Conservation (phyloP, 805 yeast species). For the Barnettozyma botsteinii region DNA sequence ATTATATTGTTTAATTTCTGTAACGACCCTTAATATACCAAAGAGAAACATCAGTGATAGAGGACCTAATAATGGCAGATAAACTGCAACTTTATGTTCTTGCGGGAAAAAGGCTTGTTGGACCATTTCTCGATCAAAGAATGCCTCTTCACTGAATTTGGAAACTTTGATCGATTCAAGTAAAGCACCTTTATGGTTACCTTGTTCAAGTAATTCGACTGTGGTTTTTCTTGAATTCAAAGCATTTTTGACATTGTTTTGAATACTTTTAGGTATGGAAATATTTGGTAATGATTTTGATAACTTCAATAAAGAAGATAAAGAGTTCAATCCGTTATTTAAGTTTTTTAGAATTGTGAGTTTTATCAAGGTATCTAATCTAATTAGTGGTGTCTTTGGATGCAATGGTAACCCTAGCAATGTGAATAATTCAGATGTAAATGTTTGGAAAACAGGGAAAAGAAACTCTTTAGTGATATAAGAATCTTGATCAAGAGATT, state of each 20-base stretch:
- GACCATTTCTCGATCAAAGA: constrained; percentile 91
- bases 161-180: constrained; percentile 44
- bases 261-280: constrained; percentile 74
- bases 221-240: constrained; percentile 33
- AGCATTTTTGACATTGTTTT: constrained; percentile 48
- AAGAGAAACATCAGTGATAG: constrained; percentile 55
- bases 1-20: constrained; percentile 29
- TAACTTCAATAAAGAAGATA: constrained; percentile 66
- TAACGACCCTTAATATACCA: constrained; percentile 42
- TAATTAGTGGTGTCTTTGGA: constrained; percentile 54
- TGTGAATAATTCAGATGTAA: constrained; percentile 68
- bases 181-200: constrained; percentile 46
- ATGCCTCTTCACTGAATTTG: constrained; percentile 52
- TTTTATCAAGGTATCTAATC: constrained; percentile 64
- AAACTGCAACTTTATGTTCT: constrained; percentile 93
- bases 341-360: constrained; percentile 53
- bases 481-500: constrained; percentile 24
- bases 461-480: constrained; percentile 41
- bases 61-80: constrained; percentile 87
- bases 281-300: constrained; percentile 67
- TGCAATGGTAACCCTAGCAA: constrained; percentile 61
- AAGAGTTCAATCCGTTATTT: constrained; percentile 56
- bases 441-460: constrained; percentile 54
- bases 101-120: constrained; percentile 93
- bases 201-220: constrained; percentile 22